Percentiles rank a stretch among this genome's conserved stretches.
phyloP scores from a whole-genome alignment of 208 protist genomes.

The Leishmania turanica region DNA sequence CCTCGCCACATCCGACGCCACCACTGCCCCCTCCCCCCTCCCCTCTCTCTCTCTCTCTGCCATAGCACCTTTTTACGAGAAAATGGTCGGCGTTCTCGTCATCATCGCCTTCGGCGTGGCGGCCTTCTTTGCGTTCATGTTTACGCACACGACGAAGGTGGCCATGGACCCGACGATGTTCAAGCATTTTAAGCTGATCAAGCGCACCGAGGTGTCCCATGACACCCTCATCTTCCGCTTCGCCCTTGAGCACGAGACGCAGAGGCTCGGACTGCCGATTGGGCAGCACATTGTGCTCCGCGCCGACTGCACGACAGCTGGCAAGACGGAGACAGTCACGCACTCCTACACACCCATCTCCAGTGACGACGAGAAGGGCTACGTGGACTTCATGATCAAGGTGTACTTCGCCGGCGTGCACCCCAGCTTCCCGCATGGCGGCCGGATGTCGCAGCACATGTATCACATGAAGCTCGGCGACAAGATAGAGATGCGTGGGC shows the following conservation, averaged over 20 bases:
- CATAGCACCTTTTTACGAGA: neutral
- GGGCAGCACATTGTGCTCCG: slow-evolving; percentile 81
- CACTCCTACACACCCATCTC: slow-evolving; percentile 93
- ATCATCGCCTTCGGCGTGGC: slow-evolving; percentile 25
- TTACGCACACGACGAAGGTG: slow-evolving; percentile 26
- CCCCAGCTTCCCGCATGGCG: slow-evolving; percentile 87
- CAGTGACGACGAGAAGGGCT: slow-evolving; percentile 85
- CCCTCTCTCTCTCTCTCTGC: neutral
- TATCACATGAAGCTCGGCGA: slow-evolving; percentile 82
- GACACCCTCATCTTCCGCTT: slow-evolving; percentile 87
- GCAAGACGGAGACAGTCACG: slow-evolving; percentile 54
- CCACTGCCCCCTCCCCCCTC: neutral
- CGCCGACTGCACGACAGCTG: slow-evolving; percentile 39
- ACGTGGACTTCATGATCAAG: slow-evolving; percentile 94
- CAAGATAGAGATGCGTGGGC: slow-evolving; percentile 87
- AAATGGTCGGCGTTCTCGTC: slow-evolving; percentile 27
- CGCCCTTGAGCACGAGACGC: slow-evolving; percentile 46
- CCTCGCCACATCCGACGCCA: no score
- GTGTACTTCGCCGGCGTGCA: slow-evolving; percentile 88
- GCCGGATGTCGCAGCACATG: slow-evolving; percentile 90
- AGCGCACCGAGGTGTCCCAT: slow-evolving; percentile 65
- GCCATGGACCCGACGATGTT: slow-evolving; percentile 61
- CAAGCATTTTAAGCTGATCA: slow-evolving; percentile 56
- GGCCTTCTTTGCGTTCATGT: slow-evolving; percentile 34
- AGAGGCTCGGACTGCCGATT: slow-evolving; percentile 79